Base-by-base conservation (phyloP, 441 rosid genomes). In the Bocquillonia castaneifolia region DNA sequence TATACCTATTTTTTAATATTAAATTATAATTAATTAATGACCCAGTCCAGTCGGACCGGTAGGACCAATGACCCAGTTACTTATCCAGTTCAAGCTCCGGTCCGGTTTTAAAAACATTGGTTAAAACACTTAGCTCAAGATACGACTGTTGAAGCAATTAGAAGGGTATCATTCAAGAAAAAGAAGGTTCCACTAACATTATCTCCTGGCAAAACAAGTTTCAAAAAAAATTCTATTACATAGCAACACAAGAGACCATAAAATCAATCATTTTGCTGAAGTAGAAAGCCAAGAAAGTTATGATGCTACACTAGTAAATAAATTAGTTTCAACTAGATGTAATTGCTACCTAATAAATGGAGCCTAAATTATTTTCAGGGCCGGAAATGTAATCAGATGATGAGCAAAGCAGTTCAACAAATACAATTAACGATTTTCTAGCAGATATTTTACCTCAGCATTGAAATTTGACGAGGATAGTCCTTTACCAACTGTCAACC, bases 401-500 rank as follows among this genome's bases (percentile, higher is more conserved):
- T 13, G 37, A 22, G 53, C 28, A 31, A 6, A 37, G 13, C 42
- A 3, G 57, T 51, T 29, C 15, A 51, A 32, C 50, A 52, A 44
- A 25, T 53, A 25, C 7, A 66, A 59, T 23, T 15, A 48, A 28
- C 39, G 32, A 7, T 26, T 31, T 52, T 55, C 40, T 31, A 36
- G 47, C 45, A 44, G 59, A 75, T 50, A 60, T 6, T 10, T 40
- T 80, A 95, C 99, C 92, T 92, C 94, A 20, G 86, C 15, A 58
- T 83, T 90, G 68, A 95, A 95, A 79, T 95, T 95, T 40, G 98
- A 85, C 7, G 97, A 95, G 6, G 98, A 86, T 72, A 95, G 82
- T 73, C 83, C 96, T 70, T 86, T 85, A 67, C 99, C 99, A 76
- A 88, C 88, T 37, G 99, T 92, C 72, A 95, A 77, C 99, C 97